A percentile compares a stretch with the other conserved stretches of the same genome.
Conservation (phyloP, 345 rosid genomes). For the Brassica nigra region DNA sequence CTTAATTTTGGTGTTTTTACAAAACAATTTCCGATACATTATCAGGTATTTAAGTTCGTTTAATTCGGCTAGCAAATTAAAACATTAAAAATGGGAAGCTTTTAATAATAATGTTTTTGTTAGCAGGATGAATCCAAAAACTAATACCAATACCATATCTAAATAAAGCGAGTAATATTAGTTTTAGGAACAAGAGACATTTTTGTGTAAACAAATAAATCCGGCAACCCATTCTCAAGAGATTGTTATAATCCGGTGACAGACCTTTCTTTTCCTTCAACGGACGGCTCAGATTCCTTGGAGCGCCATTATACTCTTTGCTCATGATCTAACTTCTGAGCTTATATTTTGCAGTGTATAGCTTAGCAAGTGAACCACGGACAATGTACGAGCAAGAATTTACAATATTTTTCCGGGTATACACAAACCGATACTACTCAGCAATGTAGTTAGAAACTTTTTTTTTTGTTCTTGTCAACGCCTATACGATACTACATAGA, state of each 20-base stretch:
- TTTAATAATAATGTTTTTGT: neutral
- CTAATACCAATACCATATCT: neutral
- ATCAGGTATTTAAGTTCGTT: neutral
- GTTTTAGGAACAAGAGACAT: constrained; percentile 95
- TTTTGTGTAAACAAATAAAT: constrained; percentile 83
- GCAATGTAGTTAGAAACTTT: constrained; percentile 78
- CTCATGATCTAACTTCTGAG: constrained; percentile 90
- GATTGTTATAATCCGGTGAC: constrained; percentile 81
- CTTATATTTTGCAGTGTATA: constrained; percentile 93
- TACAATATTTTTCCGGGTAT: constrained; percentile 84
- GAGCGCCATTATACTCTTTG: constrained; percentile 78
- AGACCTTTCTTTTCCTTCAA: constrained; percentile 89
- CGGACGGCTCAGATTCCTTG: constrained; percentile 72
- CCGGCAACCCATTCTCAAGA: constrained; percentile 85
- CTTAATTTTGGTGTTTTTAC: neutral
- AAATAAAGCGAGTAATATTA: constrained; percentile 72
- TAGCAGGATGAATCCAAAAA: neutral
- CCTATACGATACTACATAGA: no score
- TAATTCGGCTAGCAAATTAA: neutral
- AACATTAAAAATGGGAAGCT: neutral
- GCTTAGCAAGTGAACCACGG: constrained; percentile 92
- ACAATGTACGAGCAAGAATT: constrained; percentile 88
- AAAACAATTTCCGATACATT: neutral
- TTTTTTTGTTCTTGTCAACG: no score
- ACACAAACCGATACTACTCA: constrained; percentile 92